phyloP scores from a whole-genome alignment of 768 basidiomycete species.

The Tricholoma flavovirens region DNA sequence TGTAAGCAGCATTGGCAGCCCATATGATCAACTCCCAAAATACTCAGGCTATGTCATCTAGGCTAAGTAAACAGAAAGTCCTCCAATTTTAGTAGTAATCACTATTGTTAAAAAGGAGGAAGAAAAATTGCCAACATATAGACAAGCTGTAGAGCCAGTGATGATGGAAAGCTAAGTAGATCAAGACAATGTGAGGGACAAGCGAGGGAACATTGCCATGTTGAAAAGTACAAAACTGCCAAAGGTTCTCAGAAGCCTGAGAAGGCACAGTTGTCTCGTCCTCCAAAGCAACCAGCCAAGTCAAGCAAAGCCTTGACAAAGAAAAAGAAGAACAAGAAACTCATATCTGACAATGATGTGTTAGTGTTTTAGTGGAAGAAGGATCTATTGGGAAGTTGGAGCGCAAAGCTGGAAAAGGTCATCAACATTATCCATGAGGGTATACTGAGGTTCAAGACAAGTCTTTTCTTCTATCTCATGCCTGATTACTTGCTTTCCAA shows the following conservation, averaged over 20 bases:
- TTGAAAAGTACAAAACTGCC: conserved; percentile 52
- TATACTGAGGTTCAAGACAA: conserved; percentile 86
- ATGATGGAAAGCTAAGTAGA: conserved; percentile 67
- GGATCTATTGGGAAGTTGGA: conserved; percentile 88
- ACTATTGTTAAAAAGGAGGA: too few species aligned
- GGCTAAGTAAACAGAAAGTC: too few species aligned
- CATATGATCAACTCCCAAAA: too few species aligned
- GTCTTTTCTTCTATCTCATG: conserved; percentile 23
- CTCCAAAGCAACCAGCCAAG: conserved; percentile 55
- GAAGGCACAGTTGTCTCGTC: conserved; percentile 55
- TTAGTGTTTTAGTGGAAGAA: conserved; percentile 97
- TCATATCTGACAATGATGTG: conserved; percentile 68
- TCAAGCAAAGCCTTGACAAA: conserved; percentile 43
- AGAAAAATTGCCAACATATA: too few species aligned
- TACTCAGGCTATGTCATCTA: too few species aligned
- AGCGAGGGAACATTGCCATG: conserved; percentile 62
- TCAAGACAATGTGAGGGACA: conserved; percentile 70
- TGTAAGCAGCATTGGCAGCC: too few species aligned
- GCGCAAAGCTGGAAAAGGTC: conserved; percentile 77
- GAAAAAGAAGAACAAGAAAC: conserved; percentile 61
- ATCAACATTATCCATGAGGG: conserved; percentile 94
- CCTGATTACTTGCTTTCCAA: conserved; percentile 9
- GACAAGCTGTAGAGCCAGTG: conserved; percentile 22
- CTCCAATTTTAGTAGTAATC: too few species aligned
- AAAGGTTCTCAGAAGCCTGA: conserved; percentile 60